Base-by-base conservation (phyloP, 176 grass and related monocot species). In the Cenchrus fungigraminus region DNA sequence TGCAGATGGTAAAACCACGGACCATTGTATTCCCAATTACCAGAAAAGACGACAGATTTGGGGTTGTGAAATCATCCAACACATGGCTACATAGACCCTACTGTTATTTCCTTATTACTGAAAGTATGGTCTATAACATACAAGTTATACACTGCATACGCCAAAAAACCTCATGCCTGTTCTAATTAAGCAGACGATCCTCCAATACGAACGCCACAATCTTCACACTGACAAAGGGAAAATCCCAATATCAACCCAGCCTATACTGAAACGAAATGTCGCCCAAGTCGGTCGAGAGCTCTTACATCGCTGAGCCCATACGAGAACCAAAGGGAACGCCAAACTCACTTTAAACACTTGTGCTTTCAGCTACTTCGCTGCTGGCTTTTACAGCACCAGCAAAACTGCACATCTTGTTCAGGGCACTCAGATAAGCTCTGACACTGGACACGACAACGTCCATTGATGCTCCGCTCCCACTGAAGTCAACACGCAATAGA, bases 331-430 rank as follows among this genome's bases (percentile, higher is more conserved):
- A 1, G 17, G 4, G 46, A 47, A 17, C 19, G 17, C 32, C 73
- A 12, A 59, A 7, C 15, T 90, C 61, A 74, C 60, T 80, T 32
- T 77, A n/a, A 74, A 84, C 84, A 29, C 60, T 74, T 40, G 50
- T 6, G 64, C 19, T 34, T 63, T 87, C 74, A 47, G 62, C 54
- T 22, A 80, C 84, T 65, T 86, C 76, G n/a, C 77, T 90, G 43
- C 91, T 91, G 59, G 91, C 76, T 31, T 90, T 93, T 14, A 84
- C 43, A 25, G 86, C 89, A 6, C 87, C 85, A 51, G 90, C 79
- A 69, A 94, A 94, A 76, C 96, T 94, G 56, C 89, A 83, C 84
- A 98, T 95, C 83, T 95, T 98, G 68, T 98, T 98, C 42, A 98
- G 58, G 51, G 95, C 95, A 68, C 89, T 93, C 53, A 98, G 66